phyloP scores from a whole-genome alignment of 345 rosid species.

The Ailanthus altissimus region DNA sequence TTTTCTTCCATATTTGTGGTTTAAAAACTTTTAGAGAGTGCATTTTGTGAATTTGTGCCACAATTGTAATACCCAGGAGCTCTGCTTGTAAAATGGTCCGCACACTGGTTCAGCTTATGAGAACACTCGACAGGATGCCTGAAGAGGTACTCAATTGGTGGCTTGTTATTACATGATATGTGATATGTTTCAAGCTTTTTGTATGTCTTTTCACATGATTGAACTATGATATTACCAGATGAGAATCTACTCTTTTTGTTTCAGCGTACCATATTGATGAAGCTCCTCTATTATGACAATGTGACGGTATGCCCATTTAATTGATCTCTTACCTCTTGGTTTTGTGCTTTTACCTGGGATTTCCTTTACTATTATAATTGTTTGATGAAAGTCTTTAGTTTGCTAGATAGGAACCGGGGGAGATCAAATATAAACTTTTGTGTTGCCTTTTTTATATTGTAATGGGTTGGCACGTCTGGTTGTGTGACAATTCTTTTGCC shows the following conservation, averaged over 20 bases:
- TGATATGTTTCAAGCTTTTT: background rate
- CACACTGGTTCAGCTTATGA: constrained; percentile 90
- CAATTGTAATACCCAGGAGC: constrained; percentile 53
- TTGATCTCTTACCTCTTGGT: constrained; percentile 13
- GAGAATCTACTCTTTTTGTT: constrained; percentile 19
- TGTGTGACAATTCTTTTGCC: background rate
- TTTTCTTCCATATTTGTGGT: background rate
- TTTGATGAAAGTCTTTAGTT: background rate
- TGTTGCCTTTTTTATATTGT: background rate
- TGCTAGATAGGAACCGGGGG: background rate
- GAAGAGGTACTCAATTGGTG: constrained; percentile 59
- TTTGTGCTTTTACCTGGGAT: background rate
- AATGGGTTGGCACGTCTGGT: background rate
- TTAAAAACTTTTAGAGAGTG: background rate
- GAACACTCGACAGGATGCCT: constrained; percentile 94
- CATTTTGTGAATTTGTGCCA: constrained; percentile 3
- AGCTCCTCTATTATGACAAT: constrained; percentile 90
- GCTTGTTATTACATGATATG: background rate
- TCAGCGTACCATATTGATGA: constrained; percentile 97
- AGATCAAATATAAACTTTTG: constrained; percentile 8
- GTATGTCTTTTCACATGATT: background rate
- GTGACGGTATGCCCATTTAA: constrained; percentile 70
- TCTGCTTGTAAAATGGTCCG: constrained; percentile 98
- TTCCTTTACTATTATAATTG: background rate
- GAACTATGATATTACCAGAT: constrained; percentile 14